Base-by-base conservation (phyloP, 2,329 filamentous ascomycete species). In the Colletotrichum shisoi region DNA sequence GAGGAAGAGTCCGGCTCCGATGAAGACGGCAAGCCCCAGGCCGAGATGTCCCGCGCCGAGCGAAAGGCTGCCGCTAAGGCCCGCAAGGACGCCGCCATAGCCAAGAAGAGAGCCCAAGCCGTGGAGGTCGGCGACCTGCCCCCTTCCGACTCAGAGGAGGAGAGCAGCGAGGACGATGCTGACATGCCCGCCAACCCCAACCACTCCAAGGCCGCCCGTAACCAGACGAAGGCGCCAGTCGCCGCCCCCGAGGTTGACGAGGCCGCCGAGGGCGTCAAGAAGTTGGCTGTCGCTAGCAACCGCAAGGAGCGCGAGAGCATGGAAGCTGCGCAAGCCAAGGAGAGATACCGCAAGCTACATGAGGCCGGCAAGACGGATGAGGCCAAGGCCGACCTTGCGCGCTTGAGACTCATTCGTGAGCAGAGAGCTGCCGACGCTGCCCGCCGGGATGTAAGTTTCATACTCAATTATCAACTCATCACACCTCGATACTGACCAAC, bases 361-460 rank as follows among this genome's bases (percentile, higher is more conserved):
- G 92, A 93, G 64, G 91, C 93, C 75, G 94, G 94, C 74, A 98
- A 98, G 88, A 98, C 95, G 51, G 95, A 99, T 69, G 92, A 97
- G 84, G 94, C 94, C 54, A 91, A 92, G 77, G 90, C 92, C 5
- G 95, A 99, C 79, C 76, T 98, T 72, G 94, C 93, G 67, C 87
- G 95, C 63, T 81, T 99, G 74, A 88, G 84, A 77, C 76, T 94
- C 67, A 93, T 99, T 71, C 88, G 89, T 54, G 92, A 97, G 84
- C 91, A 93, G 81, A 87, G 95, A 70, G 94, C 92, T 74, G 89
- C 90, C 21, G 94, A 96, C 74, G 88, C 92, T 60, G 91, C 89
- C 37, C 84, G 93, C 73, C 94, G 94, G 84, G 87, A 92, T 82
- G 94, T 87, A 87, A 11, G 59, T 12, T 13, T n/a, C 24, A n/a